Base-by-base conservation (phyloP, 805 yeast species). In the Candida tibetensis region DNA sequence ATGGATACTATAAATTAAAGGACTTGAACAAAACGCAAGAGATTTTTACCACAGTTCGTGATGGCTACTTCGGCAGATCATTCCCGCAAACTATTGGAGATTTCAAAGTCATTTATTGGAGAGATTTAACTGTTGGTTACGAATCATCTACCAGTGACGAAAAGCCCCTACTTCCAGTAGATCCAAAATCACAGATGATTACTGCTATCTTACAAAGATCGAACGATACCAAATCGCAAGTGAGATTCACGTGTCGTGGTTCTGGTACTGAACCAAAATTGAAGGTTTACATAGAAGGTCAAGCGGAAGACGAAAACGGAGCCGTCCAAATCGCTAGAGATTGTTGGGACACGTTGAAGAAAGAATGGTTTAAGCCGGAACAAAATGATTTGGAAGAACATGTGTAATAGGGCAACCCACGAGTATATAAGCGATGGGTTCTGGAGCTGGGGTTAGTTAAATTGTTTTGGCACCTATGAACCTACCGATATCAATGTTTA, bases 241-340 rank as follows among this genome's bases (percentile, higher is more conserved):
- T 87, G 2, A 64, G 95, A 25, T 81, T 90, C 54, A 90, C 98
- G 0, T 80, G 86, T 34, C 73, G 99, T 37, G 97, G 97, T 0
- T 87, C 96, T 3, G 99, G 99, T 8, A 91, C 99, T 0, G 99
- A 91, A 58, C 97, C 97, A 2, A 91, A 91, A 57, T 68, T 91
- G 46, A 91, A 91, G 59, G 85, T 91, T 1, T 91, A 91, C 62
- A 81, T 91, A 23, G 99, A 91, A 55, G 93, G 95, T 0, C 60
- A 61, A 29, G 72, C 87, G 0, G 34, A 45, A 0, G 28, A 28
- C 19, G 57, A 66, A 6, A 52, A 42, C 0, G 54, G 59, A 3
- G 85, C 96, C 0, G 42, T 49, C 0, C 42, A 30, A 0, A 52
- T 82, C 6, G 91, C 95, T 0, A 61, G 60, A 13, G 58, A 65